Base-by-base conservation (phyloP, 768 basidiomycete species). In the Leccinum olivaceopallidum region DNA sequence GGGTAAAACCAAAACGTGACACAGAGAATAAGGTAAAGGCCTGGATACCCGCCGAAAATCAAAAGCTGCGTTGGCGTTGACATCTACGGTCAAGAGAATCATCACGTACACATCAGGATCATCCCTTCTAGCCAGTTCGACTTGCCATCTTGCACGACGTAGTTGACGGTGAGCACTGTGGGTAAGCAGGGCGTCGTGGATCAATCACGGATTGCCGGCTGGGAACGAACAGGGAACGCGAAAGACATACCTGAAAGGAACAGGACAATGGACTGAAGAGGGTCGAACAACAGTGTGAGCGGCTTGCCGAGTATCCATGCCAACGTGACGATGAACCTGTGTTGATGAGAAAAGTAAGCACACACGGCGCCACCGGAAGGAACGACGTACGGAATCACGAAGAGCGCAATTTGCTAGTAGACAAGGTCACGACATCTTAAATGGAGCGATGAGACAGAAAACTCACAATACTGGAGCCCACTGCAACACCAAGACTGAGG, bases 71-170 rank as follows among this genome's bases (percentile, higher is more conserved):
- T 34, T 28, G 20, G 9, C 14, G 10, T 36, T 3, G 24, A 34
- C 3, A 26, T n/a, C 12, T 36, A 16, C 13, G 4, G 12, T 5
- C 5, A 32, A 9, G 22, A 36, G 22, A 39, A 16, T 9, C 28
- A 66, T 44, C n/a, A 44, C 78, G 53, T 63, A 83, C 87, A 85
- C 59, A 92, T 83, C n/a, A 93, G 80, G 58, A 92, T 86, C 66
- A 86, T 74, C 24, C 92, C 93, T 73, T 96, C 94, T n/a, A 97
- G 79, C 87, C 94, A 97, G 72, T 95, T 96, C 30, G 88, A 91
- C 69, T 86, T 90, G 13, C 94, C 94, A 65, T 97, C 95, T 53
- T 85, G 83, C 6, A 95, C 83, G 22, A 89, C 87, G 68, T 91
- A 92, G 69, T 90, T 92, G 74, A 96, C 92, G 4, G 91, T 90